Conservation (phyloP, 2,329 filamentous ascomycete genomes). For the Hypoxylon sp. region DNA sequence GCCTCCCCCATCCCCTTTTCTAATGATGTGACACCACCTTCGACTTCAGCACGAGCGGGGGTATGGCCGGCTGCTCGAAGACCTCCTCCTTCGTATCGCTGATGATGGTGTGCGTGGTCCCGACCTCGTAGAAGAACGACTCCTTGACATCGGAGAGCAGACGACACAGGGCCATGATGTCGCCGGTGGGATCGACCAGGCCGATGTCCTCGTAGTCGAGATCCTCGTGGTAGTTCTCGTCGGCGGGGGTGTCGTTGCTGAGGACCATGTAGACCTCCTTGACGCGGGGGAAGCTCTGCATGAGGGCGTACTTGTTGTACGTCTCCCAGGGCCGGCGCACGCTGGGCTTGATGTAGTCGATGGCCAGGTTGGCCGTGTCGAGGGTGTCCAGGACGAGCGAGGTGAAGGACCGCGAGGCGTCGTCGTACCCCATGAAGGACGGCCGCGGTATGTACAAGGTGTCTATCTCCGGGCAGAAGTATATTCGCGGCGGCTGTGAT, state of each 20-base stretch:
- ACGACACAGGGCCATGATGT: slow-evolving; percentile 35
- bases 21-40: slow-evolving; percentile 30
- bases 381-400: slow-evolving; percentile 48
- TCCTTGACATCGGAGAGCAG: slow-evolving; percentile 43
- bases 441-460: slow-evolving; percentile 52
- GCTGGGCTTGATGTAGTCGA: slow-evolving; percentile 56
- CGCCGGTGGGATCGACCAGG: slow-evolving; percentile 37
- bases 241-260: slow-evolving; percentile 18
- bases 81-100: slow-evolving; percentile 34
- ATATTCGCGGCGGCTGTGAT: slow-evolving; percentile 44
- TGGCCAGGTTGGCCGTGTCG: slow-evolving; percentile 51
- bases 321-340: slow-evolving; percentile 60
- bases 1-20: too few species aligned
- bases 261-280: slow-evolving; percentile 52
- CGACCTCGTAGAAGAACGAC: slow-evolving; percentile 45
- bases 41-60: slow-evolving; percentile 44
- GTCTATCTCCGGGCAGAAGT: slow-evolving; percentile 46
- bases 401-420: slow-evolving; percentile 53
- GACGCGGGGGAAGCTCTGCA: slow-evolving; percentile 52
- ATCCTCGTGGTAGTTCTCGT: slow-evolving; percentile 9
- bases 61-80: slow-evolving; percentile 37
- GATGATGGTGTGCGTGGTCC: slow-evolving; percentile 40
- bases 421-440: slow-evolving; percentile 52
- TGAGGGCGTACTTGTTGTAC: slow-evolving; percentile 58
- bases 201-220: slow-evolving; percentile 31